Conservation (phyloP, 176 grass and related monocot genomes). For the Calamus simplicifolius region DNA sequence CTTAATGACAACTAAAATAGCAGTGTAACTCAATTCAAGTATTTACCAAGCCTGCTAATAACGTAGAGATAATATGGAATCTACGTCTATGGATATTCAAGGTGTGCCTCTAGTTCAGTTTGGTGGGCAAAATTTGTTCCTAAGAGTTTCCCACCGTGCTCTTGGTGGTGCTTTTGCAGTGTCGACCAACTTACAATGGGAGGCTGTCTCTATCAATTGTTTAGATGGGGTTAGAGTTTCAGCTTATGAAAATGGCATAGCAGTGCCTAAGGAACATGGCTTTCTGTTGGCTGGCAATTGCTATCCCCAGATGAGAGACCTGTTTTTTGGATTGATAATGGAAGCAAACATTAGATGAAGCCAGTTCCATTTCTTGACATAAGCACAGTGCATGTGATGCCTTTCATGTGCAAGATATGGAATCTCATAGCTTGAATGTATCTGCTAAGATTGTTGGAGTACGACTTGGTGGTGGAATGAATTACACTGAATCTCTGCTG, state of each 20-base stretch:
- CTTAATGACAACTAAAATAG: too few relatives aligned
- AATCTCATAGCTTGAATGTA: constrained; percentile 90
- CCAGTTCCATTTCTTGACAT: constrained; percentile 74
- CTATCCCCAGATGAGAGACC: constrained; percentile 80
- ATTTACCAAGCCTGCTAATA: too few relatives aligned
- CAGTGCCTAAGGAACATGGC: constrained; percentile 15
- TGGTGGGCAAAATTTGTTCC: constrained; percentile 62
- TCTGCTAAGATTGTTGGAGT: constrained; percentile 77
- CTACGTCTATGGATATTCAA: constrained; percentile 29
- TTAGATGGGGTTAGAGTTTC: constrained; percentile 55
- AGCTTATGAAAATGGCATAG: constrained; percentile 37
- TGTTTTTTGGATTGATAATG: constrained; percentile 92
- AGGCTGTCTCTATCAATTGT: constrained; percentile 75
- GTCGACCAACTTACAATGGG: constrained; percentile 77
- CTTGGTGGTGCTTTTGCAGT: constrained; percentile 97
- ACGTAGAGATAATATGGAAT: too few relatives aligned
- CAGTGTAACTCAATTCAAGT: too few relatives aligned
- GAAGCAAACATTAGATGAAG: constrained; percentile 41
- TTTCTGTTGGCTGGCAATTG: constrained; percentile 33
- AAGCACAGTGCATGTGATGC: constrained; percentile 78
- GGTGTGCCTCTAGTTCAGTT: constrained; percentile 76
- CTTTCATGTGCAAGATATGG: constrained; percentile 81
- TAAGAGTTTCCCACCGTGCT: constrained; percentile 97
- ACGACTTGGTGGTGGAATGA: constrained; percentile 86
- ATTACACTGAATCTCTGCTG: constrained; percentile 83